phyloP scores from a whole-genome alignment of 345 rosid genomes.

The Heritiera fomes region DNA sequence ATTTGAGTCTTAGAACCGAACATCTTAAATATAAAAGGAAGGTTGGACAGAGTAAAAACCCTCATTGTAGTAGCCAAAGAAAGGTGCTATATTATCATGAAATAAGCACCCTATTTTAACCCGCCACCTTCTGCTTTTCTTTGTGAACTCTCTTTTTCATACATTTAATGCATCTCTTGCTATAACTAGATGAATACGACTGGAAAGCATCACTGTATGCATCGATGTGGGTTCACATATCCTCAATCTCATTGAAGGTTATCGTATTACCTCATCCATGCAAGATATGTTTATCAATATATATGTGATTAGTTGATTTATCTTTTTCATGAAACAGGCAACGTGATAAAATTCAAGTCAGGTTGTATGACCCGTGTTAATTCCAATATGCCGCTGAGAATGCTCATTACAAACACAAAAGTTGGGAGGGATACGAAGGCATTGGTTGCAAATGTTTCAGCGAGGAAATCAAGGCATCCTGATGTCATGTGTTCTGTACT shows the following conservation, averaged over 20 bases:
- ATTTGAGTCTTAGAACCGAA: neutral
- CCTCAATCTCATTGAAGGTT: neutral
- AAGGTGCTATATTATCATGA: neutral
- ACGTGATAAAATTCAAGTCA: slow-evolving; percentile 81
- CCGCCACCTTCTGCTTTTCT: neutral
- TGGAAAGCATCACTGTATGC: neutral
- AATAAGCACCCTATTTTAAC: neutral
- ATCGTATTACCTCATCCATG: slow-evolving; percentile 8
- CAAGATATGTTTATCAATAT: neutral
- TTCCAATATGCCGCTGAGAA: slow-evolving; percentile 61
- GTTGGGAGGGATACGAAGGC: slow-evolving; percentile 92
- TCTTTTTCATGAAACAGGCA: slow-evolving; percentile 48
- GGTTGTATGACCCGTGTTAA: slow-evolving; percentile 63
- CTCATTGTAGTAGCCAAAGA: neutral
- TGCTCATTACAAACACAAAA: slow-evolving; percentile 91
- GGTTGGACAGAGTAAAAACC: neutral
- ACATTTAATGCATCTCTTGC: neutral
- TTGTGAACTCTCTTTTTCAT: neutral
- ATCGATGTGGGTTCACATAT: neutral
- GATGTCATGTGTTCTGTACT: slow-evolving; percentile 73
- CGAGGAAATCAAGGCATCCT: slow-evolving; percentile 67
- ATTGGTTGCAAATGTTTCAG: slow-evolving; percentile 85
- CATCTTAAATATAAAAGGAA: neutral
- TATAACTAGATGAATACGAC: neutral
- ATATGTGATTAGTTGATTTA: neutral